phyloP scores from a whole-genome alignment of 768 basidiomycete species.

The Lactifluus echinatus region DNA sequence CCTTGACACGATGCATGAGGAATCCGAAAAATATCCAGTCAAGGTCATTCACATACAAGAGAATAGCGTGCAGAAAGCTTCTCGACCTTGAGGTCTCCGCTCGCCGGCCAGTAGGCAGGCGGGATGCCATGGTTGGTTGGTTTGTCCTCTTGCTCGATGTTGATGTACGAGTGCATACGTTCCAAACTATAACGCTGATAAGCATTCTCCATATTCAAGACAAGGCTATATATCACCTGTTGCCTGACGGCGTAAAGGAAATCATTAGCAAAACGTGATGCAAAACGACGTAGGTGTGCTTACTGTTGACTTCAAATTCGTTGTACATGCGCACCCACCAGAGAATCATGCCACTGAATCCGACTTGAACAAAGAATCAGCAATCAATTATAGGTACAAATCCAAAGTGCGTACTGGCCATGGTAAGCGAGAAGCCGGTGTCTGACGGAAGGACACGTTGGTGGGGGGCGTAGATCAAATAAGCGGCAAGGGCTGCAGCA shows the following conservation, averaged over 20 bases:
- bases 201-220: neutral
- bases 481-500: constrained; percentile 40
- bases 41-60: constrained; percentile 19
- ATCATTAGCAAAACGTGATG: neutral
- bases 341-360: constrained; percentile 48
- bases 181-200: constrained; percentile 30
- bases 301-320: constrained; percentile 38
- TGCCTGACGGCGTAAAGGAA: constrained; percentile 15
- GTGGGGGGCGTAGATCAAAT: constrained; percentile 39
- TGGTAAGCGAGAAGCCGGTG: constrained; percentile 33
- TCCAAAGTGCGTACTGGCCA: constrained; percentile 30
- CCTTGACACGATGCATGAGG: constrained; percentile 21
- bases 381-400: neutral
- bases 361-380: constrained; percentile 27
- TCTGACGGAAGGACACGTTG: constrained; percentile 29
- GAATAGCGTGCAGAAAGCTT: constrained; percentile 44
- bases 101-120: constrained; percentile 57
- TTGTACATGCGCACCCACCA: constrained; percentile 39
- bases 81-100: constrained; percentile 44
- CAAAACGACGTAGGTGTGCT: neutral
- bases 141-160: constrained; percentile 46
- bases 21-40: constrained; percentile 47
- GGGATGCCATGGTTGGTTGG: constrained; percentile 36
- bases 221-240: constrained; percentile 23
- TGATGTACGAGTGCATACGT: constrained; percentile 45